These are phyloP conservation scores for Mycena rosella DNA, from an alignment of 768 basidiomycete species.

Conservation along the genomic window DNA sequence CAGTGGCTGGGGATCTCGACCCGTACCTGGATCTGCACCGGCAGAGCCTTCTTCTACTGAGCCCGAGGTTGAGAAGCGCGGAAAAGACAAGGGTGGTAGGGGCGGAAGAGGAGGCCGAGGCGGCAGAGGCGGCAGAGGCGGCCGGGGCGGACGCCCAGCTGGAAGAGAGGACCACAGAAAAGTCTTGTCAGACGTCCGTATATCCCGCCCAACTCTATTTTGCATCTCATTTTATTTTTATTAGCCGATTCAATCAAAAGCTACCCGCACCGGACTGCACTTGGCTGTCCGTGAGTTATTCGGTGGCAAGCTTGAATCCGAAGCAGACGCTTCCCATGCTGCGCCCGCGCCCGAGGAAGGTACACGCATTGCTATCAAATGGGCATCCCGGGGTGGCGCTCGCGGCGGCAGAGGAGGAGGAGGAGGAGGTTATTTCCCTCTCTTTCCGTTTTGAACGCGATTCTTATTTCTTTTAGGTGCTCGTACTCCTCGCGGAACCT, in stretches of 20 bases:
- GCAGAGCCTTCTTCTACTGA: constrained; percentile 41
- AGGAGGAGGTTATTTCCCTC: constrained; percentile 24
- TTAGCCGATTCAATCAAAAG: constrained; percentile 88
- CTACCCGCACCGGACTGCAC: constrained; percentile 85
- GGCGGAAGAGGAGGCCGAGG: constrained; percentile 56
- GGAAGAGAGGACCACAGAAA: constrained; percentile 75
- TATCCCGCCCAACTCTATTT: constrained; percentile 26
- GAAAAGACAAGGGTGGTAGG: constrained; percentile 57
- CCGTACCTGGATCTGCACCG: constrained; percentile 35
- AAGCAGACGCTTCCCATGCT: constrained; percentile 69
- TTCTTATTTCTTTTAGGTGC: constrained; percentile 47
- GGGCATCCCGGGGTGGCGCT: constrained; percentile 64
- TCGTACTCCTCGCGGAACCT: constrained; percentile 70
- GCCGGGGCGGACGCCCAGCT: constrained; percentile 52
- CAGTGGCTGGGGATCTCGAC: constrained; percentile 76
- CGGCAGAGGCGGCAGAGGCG: constrained; percentile 60
- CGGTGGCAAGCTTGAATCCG: constrained; percentile 85
- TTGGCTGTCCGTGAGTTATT: constrained; percentile 85
- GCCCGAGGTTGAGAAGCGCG: constrained; percentile 43
- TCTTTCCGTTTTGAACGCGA: background rate
- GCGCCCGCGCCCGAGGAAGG: constrained; percentile 69
- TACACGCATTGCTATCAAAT: constrained; percentile 84
- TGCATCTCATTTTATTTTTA: constrained; percentile 36
- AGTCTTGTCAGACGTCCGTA: constrained; percentile 85
- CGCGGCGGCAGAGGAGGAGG: constrained; percentile 64